phyloP scores from a whole-genome alignment of 2,329 filamentous ascomycete species.

The Aureobasidium sp. region DNA sequence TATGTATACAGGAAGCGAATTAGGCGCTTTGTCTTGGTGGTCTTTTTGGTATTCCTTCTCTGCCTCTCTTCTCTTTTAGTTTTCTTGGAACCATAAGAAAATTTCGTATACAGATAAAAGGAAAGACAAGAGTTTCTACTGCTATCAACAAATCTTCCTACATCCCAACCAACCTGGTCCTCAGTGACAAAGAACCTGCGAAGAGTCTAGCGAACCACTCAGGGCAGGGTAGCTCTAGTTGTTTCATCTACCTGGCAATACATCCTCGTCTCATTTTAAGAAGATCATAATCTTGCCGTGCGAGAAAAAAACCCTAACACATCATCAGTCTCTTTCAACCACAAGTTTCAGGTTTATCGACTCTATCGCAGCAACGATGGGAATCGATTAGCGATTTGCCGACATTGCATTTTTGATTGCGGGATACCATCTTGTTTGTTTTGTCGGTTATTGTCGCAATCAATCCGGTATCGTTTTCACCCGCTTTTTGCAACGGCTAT shows the following conservation, averaged over 20 bases:
- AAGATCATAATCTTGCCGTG: background rate
- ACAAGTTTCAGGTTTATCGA: background rate
- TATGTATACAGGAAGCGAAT: background rate
- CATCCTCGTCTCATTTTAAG: background rate
- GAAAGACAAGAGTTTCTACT: background rate
- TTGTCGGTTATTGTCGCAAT: background rate
- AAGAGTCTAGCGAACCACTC: background rate
- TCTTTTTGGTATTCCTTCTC: background rate
- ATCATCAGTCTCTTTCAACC: background rate
- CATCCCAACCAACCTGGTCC: too few species aligned
- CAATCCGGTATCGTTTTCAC: background rate
- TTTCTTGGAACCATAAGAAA: background rate
- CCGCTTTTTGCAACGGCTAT: slow-evolving; percentile 2
- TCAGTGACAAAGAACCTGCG: background rate
- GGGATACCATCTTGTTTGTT: background rate
- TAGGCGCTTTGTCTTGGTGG: background rate
- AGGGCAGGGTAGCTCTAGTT: background rate
- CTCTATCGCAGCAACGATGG: background rate
- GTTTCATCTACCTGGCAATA: background rate
- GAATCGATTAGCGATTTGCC: background rate
- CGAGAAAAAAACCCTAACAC: too few species aligned
- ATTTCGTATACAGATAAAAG: background rate
- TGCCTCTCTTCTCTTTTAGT: background rate
- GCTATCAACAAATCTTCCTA: background rate
- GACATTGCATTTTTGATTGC: background rate